These are phyloP conservation scores for Fusarium dlaminii DNA, from an alignment of 2,329 filamentous ascomycete genomes.

Conservation along the genomic window DNA sequence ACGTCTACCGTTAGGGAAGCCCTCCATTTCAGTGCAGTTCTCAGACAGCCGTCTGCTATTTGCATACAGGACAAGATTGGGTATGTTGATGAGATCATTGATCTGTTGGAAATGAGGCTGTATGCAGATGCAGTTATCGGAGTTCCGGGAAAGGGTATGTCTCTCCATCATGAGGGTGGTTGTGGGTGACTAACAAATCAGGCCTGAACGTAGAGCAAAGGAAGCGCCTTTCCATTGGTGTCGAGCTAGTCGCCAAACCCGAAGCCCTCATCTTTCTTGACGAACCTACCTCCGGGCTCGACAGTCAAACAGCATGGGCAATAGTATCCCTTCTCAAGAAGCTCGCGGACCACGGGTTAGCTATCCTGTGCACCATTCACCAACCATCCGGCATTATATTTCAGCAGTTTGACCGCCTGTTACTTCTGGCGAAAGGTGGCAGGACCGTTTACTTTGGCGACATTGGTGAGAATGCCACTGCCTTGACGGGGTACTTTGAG, in stretches of 20 bases:
- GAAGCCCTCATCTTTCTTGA: conserved; percentile 67
- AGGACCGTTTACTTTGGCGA: conserved; percentile 50
- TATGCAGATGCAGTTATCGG: conserved; percentile 71
- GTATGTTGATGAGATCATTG: conserved; percentile 81
- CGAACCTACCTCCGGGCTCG: conserved; percentile 66
- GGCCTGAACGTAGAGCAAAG: conserved; percentile 66
- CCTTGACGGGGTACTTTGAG: conserved; percentile 78
- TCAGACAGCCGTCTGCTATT: conserved; percentile 77
- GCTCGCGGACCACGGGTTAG: conserved; percentile 59
- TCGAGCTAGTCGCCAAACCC: conserved; percentile 62
- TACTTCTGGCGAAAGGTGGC: conserved; percentile 49
- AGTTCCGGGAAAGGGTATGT: conserved; percentile 58
- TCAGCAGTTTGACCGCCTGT: conserved; percentile 63
- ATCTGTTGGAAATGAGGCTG: conserved; percentile 68
- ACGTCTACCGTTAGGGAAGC: conserved; percentile 86
- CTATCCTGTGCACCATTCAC: conserved; percentile 48
- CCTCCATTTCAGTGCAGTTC: conserved; percentile 79
- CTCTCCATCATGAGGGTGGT: too few species aligned
- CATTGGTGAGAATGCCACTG: conserved; percentile 74
- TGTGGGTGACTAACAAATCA: background rate
- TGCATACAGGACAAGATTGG: conserved; percentile 75
- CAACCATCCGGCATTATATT: conserved; percentile 21
- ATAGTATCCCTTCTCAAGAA: conserved; percentile 67
- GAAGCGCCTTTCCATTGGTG: conserved; percentile 66
- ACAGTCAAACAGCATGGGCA: conserved; percentile 67